Evolutionary conservation across 441 rosid species (phyloP).

Genomic region (Breynia disticha): DNA sequence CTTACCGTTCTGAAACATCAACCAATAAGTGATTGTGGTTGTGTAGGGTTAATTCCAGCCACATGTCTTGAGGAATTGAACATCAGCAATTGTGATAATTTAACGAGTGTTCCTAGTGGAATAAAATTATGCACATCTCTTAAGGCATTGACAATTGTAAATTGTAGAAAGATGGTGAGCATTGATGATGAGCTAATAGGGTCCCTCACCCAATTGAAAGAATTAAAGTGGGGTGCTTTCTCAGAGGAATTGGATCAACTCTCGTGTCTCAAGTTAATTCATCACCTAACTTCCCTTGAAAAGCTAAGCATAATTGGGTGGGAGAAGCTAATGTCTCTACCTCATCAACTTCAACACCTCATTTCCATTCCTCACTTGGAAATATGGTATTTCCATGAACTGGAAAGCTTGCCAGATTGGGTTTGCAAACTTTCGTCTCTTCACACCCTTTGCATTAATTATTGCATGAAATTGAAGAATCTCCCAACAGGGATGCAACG

Average conservation of each 20-base stretch:
- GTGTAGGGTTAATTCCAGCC: background rate
- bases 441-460: background rate
- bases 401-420: conserved; percentile 26
- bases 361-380: conserved; percentile 10
- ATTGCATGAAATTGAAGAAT: conserved; percentile 6
- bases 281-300: conserved; percentile 11
- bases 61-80: no score
- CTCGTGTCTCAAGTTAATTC: conserved; percentile 11
- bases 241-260: conserved; percentile 13
- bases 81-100: background rate
- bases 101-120: background rate
- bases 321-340: conserved; percentile 12
- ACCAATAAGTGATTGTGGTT: background rate
- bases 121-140: background rate
- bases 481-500: conserved; percentile 6
- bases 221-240: conserved; percentile 9
- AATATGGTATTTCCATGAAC: background rate
- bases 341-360: conserved; percentile 20
- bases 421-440: conserved; percentile 18
- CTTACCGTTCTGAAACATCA: no score
- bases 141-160: background rate
- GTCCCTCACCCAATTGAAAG: conserved; percentile 13
- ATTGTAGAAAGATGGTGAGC: background rate
- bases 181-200: conserved; percentile 2
- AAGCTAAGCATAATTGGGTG: conserved; percentile 4